Percentiles rank a stretch among this genome's conserved stretches.
Conservation (phyloP, 2,329 filamentous ascomycete species). For the Aspergillus neoniger region DNA sequence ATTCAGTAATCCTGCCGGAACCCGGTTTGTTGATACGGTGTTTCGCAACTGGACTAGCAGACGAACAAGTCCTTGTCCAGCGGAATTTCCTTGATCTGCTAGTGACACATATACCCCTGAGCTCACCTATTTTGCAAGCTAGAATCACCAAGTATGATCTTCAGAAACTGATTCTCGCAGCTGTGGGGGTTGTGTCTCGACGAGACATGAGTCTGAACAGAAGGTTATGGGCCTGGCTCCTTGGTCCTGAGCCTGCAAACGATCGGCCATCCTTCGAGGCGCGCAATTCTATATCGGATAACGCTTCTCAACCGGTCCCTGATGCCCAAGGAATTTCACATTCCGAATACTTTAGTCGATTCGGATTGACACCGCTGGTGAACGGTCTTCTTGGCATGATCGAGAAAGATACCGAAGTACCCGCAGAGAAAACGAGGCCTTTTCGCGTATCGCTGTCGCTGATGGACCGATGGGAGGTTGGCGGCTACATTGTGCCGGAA, state of each 20-base stretch:
- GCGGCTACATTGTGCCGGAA: conserved; percentile 81
- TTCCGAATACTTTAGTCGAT: conserved; percentile 79
- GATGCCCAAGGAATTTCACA: conserved; percentile 55
- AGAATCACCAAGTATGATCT: conserved; percentile 74
- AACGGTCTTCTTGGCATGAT: conserved; percentile 78
- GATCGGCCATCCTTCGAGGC: conserved; percentile 37
- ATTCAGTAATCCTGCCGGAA: conserved; percentile 68
- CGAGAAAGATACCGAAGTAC: conserved; percentile 53
- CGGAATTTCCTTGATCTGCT: conserved; percentile 90
- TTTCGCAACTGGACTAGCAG: conserved; percentile 84
- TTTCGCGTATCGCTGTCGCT: conserved; percentile 91
- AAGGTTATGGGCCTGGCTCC: conserved; percentile 92
- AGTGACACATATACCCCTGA: conserved; percentile 83
- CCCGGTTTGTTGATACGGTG: conserved; percentile 87
- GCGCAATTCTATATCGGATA: conserved; percentile 30
- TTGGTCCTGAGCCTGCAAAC: conserved; percentile 69
- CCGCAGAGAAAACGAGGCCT: conserved; percentile 74
- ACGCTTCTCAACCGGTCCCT: conserved; percentile 26
- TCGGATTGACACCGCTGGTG: conserved; percentile 73
- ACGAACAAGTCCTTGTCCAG: conserved; percentile 88
- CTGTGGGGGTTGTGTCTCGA: conserved; percentile 81
- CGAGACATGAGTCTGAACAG: conserved; percentile 97
- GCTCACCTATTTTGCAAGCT: conserved; percentile 76
- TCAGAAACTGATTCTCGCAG: conserved; percentile 77
- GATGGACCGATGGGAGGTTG: conserved; percentile 98